Base-by-base conservation (phyloP, 805 yeast genomes). In the Saturnispora diversa region DNA sequence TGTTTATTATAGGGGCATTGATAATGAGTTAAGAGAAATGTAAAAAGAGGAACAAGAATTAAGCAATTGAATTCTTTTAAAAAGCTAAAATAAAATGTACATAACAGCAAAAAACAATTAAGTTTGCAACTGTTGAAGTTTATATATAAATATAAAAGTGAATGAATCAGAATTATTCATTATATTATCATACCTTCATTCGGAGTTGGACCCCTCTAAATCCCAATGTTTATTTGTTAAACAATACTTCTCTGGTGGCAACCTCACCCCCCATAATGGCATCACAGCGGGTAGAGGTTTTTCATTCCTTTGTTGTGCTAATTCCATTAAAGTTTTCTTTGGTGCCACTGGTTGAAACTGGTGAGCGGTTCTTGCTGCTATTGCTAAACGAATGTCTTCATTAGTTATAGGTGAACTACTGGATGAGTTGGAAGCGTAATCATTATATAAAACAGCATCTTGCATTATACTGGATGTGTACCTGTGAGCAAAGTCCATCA, bases 171-270 rank as follows among this genome's bases (percentile, higher is more conserved):
- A n/a, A n/a, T n/a, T n/a, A n/a, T 17, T 9, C 22, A n/a, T n/a
- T n/a, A n/a, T 12, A 12, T 12, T 24, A 24, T 24, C 11, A 10
- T 24, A 9, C 27, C 11, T 24, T 24, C 12, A 12, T 9, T 12
- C 11, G 27, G 27, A 24, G 27, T 12, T 12, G 27, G 16, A 7
- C 5, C 37, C 47, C 8, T 31, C 35, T 16, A 37, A 40, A 40
- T 75, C 80, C 80, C 88, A 84, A 47, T 84, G 87, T 47, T 71
- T 72, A 1, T 84, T 92, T 0, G 95, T 87, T 40, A 88, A 65
- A 63, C 97, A 88, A 64, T 86, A 88, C 73, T 88, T 92, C 65
- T 92, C 99, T 4, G 98, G 97, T 3, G 99, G 99, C 37, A 94
- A 68, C 48, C 97, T 75, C 29, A 92, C 72, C 9, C 98, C 97